Base-by-base conservation (phyloP, 345 rosid genomes). In the Sonneratia caseolaris region DNA sequence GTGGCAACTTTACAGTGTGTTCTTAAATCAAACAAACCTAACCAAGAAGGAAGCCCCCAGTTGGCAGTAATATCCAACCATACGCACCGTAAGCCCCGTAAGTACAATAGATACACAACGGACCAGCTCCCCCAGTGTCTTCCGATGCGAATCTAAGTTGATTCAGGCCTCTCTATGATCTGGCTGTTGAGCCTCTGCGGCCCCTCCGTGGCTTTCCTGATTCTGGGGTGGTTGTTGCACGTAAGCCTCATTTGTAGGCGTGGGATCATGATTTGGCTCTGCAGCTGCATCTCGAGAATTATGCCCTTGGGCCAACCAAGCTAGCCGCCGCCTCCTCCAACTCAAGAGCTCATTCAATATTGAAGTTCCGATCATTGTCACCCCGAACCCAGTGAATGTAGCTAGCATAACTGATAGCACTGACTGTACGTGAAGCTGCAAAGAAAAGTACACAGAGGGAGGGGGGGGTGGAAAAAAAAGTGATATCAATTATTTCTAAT, bases 341-440 rank as follows among this genome's bases (percentile, higher is more conserved):
- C 73, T 81, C 21, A 22, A 57, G 74, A 87, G 67, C 86, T 85
- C 87, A 1, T n/a, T 77, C 24, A 89, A 42, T 70, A 80, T 12
- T 36, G 91, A 85, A 69, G 84, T 81, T 68, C 78, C 85, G 35
- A 82, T 77, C 94, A 89, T 92, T 73, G 89, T 80, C 71, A 81
- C 64, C 72, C 97, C 99, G 51, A 95, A 92, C 40, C 98, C 98
- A 27, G 81, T 76, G 68, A 92, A 80, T 35, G 93, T 79, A 55
- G 99, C 92, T 45, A 92, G 86, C 38, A 92, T 85, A 78, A 92
- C 84, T 48, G 89, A 74, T 45, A 89, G 77, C 72, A 88, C 82
- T 70, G 92, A 79, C 79, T 88, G 93, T 82, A 88, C 72, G 71
- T 82, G 91, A 74, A 89, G 78, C 98, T 92, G 85, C 72, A 70